phyloP scores from a whole-genome alignment of 345 rosid species.

The Anastatica hierochuntica region DNA sequence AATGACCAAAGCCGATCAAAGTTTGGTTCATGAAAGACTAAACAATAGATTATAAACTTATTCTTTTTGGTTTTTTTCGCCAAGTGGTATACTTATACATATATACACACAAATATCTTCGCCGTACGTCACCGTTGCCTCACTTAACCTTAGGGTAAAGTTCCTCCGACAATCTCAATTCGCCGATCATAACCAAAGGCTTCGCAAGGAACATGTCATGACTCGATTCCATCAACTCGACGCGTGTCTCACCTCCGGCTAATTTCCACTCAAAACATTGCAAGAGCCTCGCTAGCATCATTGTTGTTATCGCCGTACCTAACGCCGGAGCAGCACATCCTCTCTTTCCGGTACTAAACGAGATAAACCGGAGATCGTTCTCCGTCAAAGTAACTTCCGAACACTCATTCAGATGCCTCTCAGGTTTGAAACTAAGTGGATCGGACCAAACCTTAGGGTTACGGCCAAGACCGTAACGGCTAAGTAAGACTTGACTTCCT shows the following conservation, averaged over 20 bases:
- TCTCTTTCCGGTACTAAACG: slow-evolving; percentile 39
- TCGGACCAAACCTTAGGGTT: slow-evolving; percentile 33
- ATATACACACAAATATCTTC: too few relatives aligned
- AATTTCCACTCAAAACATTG: slow-evolving; percentile 37
- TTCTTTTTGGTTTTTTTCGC: too few relatives aligned
- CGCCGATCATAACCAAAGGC: slow-evolving; percentile 29
- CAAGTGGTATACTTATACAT: too few relatives aligned
- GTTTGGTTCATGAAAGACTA: too few relatives aligned
- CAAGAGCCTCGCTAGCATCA: slow-evolving; percentile 43
- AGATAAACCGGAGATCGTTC: slow-evolving; percentile 38
- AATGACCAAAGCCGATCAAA: too few relatives aligned
- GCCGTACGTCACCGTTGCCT: too few relatives aligned
- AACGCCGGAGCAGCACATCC: slow-evolving; percentile 33
- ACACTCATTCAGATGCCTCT: slow-evolving; percentile 29
- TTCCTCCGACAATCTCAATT: slow-evolving; percentile 29
- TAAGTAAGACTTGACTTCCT: slow-evolving; percentile 30
- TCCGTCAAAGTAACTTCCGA: slow-evolving; percentile 30
- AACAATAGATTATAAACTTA: too few relatives aligned
- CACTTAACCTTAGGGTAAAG: slow-evolving; percentile 29
- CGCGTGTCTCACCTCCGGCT: slow-evolving; percentile 14
- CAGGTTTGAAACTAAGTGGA: slow-evolving; percentile 29
- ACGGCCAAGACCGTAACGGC: slow-evolving; percentile 28
- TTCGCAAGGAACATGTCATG: slow-evolving; percentile 27
- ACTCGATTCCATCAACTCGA: slow-evolving; percentile 28
- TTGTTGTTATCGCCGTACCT: slow-evolving; percentile 35